Evolutionary conservation across 176 grass and related monocot species (phyloP).

Genomic region (Bonia amplexicaulis): DNA sequence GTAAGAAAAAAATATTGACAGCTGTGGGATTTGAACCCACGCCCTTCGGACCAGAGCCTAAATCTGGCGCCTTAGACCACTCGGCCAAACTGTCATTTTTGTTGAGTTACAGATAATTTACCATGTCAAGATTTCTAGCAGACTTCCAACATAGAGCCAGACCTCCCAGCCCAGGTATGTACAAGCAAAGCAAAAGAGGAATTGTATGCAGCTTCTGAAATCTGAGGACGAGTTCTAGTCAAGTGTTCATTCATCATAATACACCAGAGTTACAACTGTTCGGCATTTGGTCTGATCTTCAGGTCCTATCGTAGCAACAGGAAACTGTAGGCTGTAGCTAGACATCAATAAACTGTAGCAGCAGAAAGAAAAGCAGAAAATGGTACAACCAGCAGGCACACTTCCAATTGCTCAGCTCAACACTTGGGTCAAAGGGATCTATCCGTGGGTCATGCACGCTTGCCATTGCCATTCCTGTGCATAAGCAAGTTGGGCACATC

Average conservation of each 20-base stretch:
- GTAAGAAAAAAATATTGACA: slow-evolving; percentile 1
- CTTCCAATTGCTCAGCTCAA: background rate
- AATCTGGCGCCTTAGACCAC: slow-evolving; percentile 99
- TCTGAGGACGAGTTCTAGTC: background rate
- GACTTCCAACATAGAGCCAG: background rate
- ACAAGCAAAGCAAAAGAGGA: background rate
- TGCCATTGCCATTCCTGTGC: slow-evolving; percentile 93
- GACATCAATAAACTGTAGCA: background rate
- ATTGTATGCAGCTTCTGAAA: background rate
- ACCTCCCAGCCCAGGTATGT: background rate
- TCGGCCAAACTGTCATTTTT: background rate
- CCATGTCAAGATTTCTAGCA: background rate
- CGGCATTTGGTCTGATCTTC: background rate
- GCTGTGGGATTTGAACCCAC: slow-evolving; percentile 99
- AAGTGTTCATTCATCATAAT: background rate
- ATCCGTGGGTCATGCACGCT: slow-evolving; percentile 93
- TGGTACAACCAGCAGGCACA: background rate
- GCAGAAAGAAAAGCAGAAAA: background rate
- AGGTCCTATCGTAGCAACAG: background rate
- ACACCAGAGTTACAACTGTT: background rate
- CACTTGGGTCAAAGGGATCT: slow-evolving; percentile 83
- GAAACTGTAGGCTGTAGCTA: background rate
- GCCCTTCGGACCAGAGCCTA: slow-evolving; percentile 99
- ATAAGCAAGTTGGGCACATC: slow-evolving; percentile 96
- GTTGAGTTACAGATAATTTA: accelerated